Base-by-base conservation (phyloP, 2,329 filamentous ascomycete species). In the Paecilomyces fulvus region DNA sequence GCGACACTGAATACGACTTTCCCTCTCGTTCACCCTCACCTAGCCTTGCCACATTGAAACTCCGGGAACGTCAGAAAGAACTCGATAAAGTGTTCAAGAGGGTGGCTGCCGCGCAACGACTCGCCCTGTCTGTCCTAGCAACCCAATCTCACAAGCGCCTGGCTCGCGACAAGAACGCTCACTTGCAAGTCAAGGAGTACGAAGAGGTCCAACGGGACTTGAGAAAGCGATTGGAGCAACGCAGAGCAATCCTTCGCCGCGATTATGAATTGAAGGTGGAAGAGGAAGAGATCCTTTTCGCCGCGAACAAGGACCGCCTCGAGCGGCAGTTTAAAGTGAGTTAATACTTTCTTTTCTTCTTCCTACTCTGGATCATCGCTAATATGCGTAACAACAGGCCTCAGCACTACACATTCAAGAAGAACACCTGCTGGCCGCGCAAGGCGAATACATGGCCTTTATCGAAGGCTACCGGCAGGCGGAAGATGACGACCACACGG, bases 401-500 rank as follows among this genome's bases (percentile, higher is more conserved):
- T 67, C 66, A 25, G 61, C 62, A 14, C 58, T 59, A 28, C 59
- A 69, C 53, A 66, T 69, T 11, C 65, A 67, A 54, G 64, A 72
- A n/a, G 73, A 76, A 52, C 71, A 74, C 58, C 64, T 74, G 21
- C 59, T 66, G 53, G 73, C 72, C n/a, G 70, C 71, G 17, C 65
- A 71, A 58, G 73, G 73, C 37, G 71, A 70, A 11, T 73, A 72
- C 55, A 71, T 74, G 63, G 63, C 68, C 6, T 70, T 73, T 51
- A 65, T 73, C 23, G 69, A 72, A 55, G 70, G 71, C n/a, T 65
- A 68, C 51, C 69, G 67, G 30, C 70, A 68, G 46, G 72, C 68
- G 14, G 70, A 71, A 55, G 73, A 76, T 57, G 73, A 75, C 51
- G 73, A 74, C 51, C 70, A 74, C 54, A 76, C 73, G 25, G 66